Base-by-base conservation (phyloP, 2,329 filamentous ascomycete species). In the Epichloe coenophiala region DNA sequence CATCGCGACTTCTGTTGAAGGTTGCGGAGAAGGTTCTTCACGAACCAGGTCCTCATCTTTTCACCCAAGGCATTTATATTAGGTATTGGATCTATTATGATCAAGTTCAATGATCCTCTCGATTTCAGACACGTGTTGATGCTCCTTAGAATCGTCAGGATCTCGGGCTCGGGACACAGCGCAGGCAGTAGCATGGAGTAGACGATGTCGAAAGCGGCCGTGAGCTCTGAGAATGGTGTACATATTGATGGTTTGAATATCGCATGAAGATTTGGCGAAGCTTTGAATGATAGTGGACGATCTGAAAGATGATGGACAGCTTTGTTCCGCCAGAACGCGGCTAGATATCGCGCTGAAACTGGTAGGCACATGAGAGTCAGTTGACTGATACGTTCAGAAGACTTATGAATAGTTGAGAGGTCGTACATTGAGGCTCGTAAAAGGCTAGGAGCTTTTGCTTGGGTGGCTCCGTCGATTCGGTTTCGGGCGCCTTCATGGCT, bases 31-130 rank as follows among this genome's bases (percentile, higher is more conserved):
- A 86, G 67, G 48, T 83, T 70, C 3, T 76, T 70, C 42, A 83
- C 77, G 2, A 86, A 67, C 83, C 83, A 86, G 1, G 68, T 62
- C 37, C 75, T 69, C 59, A 86, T 65, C 1, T 67, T 65, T 0
- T 77, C 78, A 0, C 83, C 83, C 23, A 79, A 67, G 0, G 75
- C 80, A 2, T 69, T 65, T 3, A 74, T 65, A 1, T 75, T 67
- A 0, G 83, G 83, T 7, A 76, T 66, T 0, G 83, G 79, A 51
- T 86, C 80, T 55, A 86, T 76, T 17, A 86, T 65, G 0, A 75
- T 74, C 15, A 86, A 63, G 52, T 82, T 74, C 12, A 86, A 62
- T 19, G 70, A 67, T 1, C 82, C 81, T 0, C 73, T 72, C 0
- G 73, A 70, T 3, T 71, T 67, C 3, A 86, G 70, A 35, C 75